A percentile compares a stretch with the other conserved stretches of the same genome.
Evolutionary conservation across 2,329 filamentous ascomycete species (phyloP).

Genomic region (Lojkania enalia): DNA sequence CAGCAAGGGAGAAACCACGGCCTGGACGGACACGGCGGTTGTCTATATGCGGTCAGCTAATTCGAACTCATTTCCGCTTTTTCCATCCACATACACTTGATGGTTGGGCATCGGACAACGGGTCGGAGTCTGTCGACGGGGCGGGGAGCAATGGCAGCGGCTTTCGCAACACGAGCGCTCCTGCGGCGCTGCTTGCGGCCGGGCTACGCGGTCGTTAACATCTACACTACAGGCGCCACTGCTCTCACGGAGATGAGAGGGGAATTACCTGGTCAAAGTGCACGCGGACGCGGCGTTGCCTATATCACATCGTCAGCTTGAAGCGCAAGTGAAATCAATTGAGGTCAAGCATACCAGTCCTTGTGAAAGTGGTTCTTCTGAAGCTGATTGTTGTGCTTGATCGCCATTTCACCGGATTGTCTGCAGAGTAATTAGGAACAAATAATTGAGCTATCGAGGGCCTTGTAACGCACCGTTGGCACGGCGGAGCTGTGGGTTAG

Average conservation of each 20-base stretch:
- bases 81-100: slow-evolving; percentile 69
- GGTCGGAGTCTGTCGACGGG: slow-evolving; percentile 97
- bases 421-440: slow-evolving; percentile 15
- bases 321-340: slow-evolving; percentile 15
- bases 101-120: slow-evolving; percentile 93
- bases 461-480: slow-evolving; percentile 34
- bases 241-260: slow-evolving; percentile 55
- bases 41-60: no score
- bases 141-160: slow-evolving; percentile 90
- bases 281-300: slow-evolving; percentile 97
- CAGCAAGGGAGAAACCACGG: slow-evolving; percentile 95
- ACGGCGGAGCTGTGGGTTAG: slow-evolving; percentile 40
- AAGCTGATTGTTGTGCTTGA: slow-evolving; percentile 99
- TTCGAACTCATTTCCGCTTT: no score
- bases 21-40: slow-evolving; percentile 96
- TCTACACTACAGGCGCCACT: slow-evolving; percentile 54
- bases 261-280: slow-evolving; percentile 98
- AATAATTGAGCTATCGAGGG: slow-evolving; percentile 1
- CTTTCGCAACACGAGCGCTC: slow-evolving; percentile 90
- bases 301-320: slow-evolving; percentile 28
- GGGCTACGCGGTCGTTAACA: slow-evolving; percentile 63
- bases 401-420: slow-evolving; percentile 63
- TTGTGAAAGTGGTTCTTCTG: slow-evolving; percentile 74
- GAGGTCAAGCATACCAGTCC: slow-evolving; percentile 67
- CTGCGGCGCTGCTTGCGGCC: slow-evolving; percentile 94